Conservation (phyloP, 306 rosid species). For the Fragaria vesca region DNA sequence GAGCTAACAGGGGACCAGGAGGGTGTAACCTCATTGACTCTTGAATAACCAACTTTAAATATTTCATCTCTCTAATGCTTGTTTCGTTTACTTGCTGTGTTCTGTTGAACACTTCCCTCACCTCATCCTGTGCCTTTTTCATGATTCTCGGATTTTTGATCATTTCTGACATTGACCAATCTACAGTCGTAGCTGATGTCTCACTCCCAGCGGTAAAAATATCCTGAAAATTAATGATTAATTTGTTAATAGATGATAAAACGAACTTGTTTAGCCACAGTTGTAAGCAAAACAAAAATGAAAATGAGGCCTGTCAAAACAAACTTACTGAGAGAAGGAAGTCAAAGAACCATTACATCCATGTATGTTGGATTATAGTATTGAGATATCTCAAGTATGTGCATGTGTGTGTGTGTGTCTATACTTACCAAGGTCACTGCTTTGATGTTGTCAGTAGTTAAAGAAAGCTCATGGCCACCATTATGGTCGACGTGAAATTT, state of each 20-base stretch:
- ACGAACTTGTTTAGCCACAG: no score
- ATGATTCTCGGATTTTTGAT: conserved; percentile 11
- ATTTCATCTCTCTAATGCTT: conserved; percentile 13
- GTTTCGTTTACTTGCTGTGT: not conserved
- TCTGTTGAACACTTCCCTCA: conserved; percentile 13
- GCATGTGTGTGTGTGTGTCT: not conserved
- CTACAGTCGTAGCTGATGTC: not conserved
- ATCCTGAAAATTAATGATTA: conserved; percentile 6
- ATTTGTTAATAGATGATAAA: not conserved
- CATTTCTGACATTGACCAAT: conserved; percentile 23
- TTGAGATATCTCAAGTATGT: no score
- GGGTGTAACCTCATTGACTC: conserved; percentile 20
- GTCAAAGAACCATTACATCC: no score
- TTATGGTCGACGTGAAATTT: not conserved
- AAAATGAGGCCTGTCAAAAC: not conserved
- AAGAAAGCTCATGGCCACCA: not conserved
- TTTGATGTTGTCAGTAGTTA: not conserved
- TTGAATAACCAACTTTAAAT: conserved; percentile 14
- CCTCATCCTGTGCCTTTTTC: conserved; percentile 19
- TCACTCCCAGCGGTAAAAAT: conserved; percentile 17
- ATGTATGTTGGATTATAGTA: no score
- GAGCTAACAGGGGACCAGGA: not conserved
- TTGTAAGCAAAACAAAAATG: no score
- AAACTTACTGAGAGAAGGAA: no score
- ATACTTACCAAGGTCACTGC: not conserved